These are phyloP conservation scores for Neoarthrinium moseri DNA, from an alignment of 2,329 filamentous ascomycete species.

Conservation along the genomic window DNA sequence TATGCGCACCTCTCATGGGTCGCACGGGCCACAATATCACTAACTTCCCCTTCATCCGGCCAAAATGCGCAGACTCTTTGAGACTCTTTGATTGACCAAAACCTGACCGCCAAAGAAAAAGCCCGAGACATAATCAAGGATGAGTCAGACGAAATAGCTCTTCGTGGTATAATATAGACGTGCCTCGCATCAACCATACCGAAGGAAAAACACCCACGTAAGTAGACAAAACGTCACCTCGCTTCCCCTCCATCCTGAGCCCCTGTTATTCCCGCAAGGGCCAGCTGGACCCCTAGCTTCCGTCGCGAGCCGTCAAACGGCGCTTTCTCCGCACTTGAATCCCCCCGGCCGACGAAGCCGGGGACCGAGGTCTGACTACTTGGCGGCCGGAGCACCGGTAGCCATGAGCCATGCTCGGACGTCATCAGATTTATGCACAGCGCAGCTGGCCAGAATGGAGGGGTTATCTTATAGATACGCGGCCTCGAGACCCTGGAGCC, in stretches of 20 bases:
- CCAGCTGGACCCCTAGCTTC: not conserved
- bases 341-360: constrained; percentile 7
- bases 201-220: no score
- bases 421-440: not conserved
- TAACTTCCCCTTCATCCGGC: constrained; percentile 1
- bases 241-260: no score
- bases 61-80: no score
- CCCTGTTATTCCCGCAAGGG: not conserved
- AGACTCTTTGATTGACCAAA: no score
- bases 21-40: constrained; percentile 1
- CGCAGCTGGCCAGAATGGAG: not conserved
- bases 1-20: constrained; percentile 1
- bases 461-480: not conserved
- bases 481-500: no score
- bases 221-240: no score
- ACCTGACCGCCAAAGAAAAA: no score
- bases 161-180: no score
- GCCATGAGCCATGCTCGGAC: not conserved
- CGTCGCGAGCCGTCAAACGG: constrained; percentile 1
- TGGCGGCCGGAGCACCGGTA: not conserved
- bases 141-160: no score
- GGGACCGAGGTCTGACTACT: constrained; percentile 3
- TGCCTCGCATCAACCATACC: no score
- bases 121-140: no score
- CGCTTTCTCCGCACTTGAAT: constrained; percentile 5